Percentiles rank a stretch among this genome's conserved stretches.
Conservation (phyloP, 164 flowering plant species). For the Macadamia integrifolia region DNA sequence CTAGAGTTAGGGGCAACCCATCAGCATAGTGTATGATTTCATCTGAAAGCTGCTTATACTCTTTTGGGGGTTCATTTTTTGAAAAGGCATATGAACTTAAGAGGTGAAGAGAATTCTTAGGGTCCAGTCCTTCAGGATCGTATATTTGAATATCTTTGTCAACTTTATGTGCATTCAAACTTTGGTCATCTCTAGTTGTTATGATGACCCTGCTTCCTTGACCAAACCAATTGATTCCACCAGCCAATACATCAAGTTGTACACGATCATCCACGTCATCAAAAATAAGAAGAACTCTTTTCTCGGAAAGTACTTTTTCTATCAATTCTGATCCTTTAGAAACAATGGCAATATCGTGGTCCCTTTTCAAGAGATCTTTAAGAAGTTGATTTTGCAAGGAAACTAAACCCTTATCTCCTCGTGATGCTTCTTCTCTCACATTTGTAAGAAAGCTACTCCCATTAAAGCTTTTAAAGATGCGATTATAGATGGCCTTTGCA, state of each 20-base stretch:
- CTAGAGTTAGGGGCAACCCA: not conserved
- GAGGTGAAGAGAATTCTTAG: conserved; percentile 7
- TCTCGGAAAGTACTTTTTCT: too few relatives aligned
- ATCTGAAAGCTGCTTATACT: too few relatives aligned
- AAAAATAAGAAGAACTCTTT: too few relatives aligned
- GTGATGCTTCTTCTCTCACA: too few relatives aligned
- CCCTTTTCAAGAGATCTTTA: not conserved
- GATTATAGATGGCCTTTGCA: too few relatives aligned
- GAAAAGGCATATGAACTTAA: too few relatives aligned
- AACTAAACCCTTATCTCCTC: too few relatives aligned
- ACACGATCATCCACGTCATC: too few relatives aligned
- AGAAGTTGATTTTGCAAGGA: not conserved
- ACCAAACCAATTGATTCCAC: conserved; percentile 13
- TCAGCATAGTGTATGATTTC: too few relatives aligned
- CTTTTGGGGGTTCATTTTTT: too few relatives aligned
- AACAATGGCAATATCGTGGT: not conserved
- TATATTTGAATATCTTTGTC: not conserved
- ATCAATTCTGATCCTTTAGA: not conserved
- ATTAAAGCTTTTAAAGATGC: too few relatives aligned
- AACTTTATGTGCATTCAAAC: not conserved
- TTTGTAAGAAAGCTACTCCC: too few relatives aligned
- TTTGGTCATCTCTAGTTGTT: conserved; percentile 8
- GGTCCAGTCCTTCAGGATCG: not conserved
- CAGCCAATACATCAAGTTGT: conserved; percentile 13
- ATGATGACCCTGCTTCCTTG: conserved; percentile 3